Percentiles rank a stretch among this genome's conserved stretches.
phyloP scores from a whole-genome alignment of 495 filamentous ascomycete species.

The Penicillium dipodomyicola region DNA sequence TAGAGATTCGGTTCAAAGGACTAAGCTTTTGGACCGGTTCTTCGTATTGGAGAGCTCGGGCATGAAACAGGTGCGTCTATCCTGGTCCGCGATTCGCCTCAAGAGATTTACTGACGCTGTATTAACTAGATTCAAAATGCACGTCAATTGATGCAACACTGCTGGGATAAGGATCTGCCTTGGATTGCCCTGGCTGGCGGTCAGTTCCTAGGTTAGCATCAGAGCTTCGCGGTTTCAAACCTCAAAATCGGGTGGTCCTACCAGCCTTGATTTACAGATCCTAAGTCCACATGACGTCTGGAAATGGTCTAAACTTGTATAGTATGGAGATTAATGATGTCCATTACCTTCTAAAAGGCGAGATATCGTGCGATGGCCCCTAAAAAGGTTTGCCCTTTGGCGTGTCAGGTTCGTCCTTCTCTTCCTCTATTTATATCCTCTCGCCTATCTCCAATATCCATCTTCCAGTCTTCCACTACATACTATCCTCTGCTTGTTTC shows the following conservation, averaged over 20 bases:
- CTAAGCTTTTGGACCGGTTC: conserved; percentile 65
- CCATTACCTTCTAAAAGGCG: background rate
- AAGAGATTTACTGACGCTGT: background rate
- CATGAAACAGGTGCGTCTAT: conserved; percentile 62
- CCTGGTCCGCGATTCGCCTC: background rate
- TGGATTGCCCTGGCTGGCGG: conserved; percentile 45
- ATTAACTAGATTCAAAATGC: conserved; percentile 42
- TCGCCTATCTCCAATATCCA: background rate
- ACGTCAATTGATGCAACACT: conserved; percentile 44
- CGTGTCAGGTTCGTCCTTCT: background rate
- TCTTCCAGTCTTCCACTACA: background rate
- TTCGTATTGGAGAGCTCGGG: conserved; percentile 69
- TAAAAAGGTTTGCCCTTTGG: background rate
- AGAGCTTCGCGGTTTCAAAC: background rate
- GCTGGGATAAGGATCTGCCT: conserved; percentile 43
- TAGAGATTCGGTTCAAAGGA: conserved; percentile 50
- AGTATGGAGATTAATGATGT: background rate
- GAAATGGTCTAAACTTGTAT: background rate
- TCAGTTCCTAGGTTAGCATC: conserved; percentile 42
- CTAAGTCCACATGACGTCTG: background rate
- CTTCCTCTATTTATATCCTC: background rate
- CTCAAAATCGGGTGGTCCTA: background rate
- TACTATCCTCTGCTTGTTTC: background rate
- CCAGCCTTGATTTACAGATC: background rate
- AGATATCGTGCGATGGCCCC: background rate